Conservation (phyloP, 2,329 filamentous ascomycete genomes). For the Phoma herbarum region DNA sequence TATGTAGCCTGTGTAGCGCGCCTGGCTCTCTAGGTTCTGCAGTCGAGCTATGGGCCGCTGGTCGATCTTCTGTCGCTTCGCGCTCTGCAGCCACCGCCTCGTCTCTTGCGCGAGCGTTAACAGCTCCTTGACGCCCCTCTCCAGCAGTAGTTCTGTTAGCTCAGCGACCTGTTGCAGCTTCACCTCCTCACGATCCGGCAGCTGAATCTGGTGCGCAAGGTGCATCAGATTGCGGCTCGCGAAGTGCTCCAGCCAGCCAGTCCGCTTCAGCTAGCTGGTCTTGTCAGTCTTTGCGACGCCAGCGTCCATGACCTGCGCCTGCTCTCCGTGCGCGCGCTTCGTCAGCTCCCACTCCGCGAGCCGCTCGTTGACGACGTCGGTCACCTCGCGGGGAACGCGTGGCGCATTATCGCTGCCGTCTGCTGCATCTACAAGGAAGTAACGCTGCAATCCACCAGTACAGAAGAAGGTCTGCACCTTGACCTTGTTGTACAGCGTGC, state of each 20-base stretch:
- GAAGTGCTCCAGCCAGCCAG: background rate
- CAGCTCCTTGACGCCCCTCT: background rate
- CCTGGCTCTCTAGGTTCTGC: background rate
- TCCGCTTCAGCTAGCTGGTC: background rate
- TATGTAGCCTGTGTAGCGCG: conserved; percentile 22
- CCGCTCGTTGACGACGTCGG: background rate
- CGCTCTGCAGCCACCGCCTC: background rate
- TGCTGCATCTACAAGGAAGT: conserved; percentile 19
- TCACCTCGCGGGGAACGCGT: background rate
- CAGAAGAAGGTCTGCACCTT: conserved; percentile 18
- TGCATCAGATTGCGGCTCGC: background rate
- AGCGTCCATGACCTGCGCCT: background rate
- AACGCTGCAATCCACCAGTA: conserved; percentile 8
- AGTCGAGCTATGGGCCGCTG: background rate
- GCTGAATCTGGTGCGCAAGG: background rate
- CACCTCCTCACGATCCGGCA: background rate
- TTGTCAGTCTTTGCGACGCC: too few species aligned
- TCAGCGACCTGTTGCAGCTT: background rate
- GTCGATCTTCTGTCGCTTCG: background rate
- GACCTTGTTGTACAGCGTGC: conserved; percentile 6
- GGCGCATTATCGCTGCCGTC: background rate
- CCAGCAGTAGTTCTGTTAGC: background rate
- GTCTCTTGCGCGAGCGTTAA: background rate
- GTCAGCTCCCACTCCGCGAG: background rate
- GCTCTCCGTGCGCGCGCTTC: background rate